Base-by-base conservation (phyloP, 2,329 filamentous ascomycete genomes). In the Aspergillus ochraceoroseus region DNA sequence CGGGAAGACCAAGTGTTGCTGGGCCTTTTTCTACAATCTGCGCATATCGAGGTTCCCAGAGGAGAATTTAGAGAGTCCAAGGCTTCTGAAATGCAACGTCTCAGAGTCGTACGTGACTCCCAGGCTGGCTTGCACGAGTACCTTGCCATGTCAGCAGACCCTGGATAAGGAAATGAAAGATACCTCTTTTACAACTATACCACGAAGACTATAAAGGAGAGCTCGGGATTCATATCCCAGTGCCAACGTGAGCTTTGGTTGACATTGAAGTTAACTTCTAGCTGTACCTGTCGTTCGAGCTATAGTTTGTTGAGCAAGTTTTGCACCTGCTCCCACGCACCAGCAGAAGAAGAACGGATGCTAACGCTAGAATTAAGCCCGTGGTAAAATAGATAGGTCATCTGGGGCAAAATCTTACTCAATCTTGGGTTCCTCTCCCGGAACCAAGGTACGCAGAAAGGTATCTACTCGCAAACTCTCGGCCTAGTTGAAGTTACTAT, bases 101-200 rank as follows among this genome's bases (percentile, higher is more conserved):
- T 48, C 46, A 22, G 44, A 46, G 7, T 12, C n/a, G 31, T 48
- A 53, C 8, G 7, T 42, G 1, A 33, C 38, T 15, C 44, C 41
- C 12, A 49, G 42, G 38, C 44, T 48, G 25, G 46, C 45, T 39
- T 51, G 48, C 9, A 46, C 48, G 15, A 51, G 42, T 12, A 39
- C 42, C 46, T 47, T 17, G 14, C 2, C 7, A 30, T 12, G 15
- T 30, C 15, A 37, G n/a, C 9, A 17, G 12, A 12, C 23, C 7
- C 23, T 15, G 34, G 13, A 32, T 23, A 6, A 32, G 11, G 7
- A 29, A 18, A 19, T 3, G 7, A 17, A 15, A 5, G 13, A 25
- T 43, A 52, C 57, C 46, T 57, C 44, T 38, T 60, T 59, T 15
- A 58, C 48, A n/a, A 60, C 48, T 22, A 60, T 53, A 2, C 57